Evolutionary conservation across 2,329 filamentous ascomycete species (phyloP).

Genomic region (Trichoderma hamatum): DNA sequence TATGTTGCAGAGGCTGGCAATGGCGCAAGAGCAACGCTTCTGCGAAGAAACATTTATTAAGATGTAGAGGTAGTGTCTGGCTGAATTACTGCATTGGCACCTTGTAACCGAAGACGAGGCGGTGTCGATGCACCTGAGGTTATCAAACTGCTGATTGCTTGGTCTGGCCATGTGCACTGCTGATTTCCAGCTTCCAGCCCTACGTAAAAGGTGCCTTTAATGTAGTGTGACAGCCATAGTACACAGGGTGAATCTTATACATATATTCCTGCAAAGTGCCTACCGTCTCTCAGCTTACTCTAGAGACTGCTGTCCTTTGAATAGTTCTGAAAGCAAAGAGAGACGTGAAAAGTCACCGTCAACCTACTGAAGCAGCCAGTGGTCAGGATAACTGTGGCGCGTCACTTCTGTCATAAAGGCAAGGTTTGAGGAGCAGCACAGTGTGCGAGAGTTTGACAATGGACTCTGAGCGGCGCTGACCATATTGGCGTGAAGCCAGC

Average conservation of each 20-base stretch:
- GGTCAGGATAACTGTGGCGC: not conserved
- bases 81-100: not conserved
- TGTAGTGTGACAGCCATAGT: not conserved
- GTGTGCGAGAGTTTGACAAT: not conserved
- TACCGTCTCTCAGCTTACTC: not conserved
- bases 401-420: constrained; percentile 3
- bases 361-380: not conserved
- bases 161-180: not conserved
- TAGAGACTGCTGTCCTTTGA: not conserved
- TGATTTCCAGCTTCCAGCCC: not conserved
- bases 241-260: not conserved
- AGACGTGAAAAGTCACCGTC: not conserved
- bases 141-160: not conserved
- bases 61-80: not conserved
- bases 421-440: not conserved
- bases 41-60: not conserved
- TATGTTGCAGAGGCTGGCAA: not conserved
- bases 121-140: not conserved
- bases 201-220: not conserved
- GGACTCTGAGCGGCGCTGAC: constrained; percentile 15
- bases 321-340: not conserved
- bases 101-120: not conserved
- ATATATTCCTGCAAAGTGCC: not conserved
- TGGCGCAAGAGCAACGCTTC: not conserved
- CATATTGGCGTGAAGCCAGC: not conserved